A percentile compares a stretch with the other conserved stretches of the same genome.
These are phyloP conservation scores for Penicillium cataractarum DNA, from an alignment of 495 filamentous ascomycete genomes.

Conservation along the genomic window DNA sequence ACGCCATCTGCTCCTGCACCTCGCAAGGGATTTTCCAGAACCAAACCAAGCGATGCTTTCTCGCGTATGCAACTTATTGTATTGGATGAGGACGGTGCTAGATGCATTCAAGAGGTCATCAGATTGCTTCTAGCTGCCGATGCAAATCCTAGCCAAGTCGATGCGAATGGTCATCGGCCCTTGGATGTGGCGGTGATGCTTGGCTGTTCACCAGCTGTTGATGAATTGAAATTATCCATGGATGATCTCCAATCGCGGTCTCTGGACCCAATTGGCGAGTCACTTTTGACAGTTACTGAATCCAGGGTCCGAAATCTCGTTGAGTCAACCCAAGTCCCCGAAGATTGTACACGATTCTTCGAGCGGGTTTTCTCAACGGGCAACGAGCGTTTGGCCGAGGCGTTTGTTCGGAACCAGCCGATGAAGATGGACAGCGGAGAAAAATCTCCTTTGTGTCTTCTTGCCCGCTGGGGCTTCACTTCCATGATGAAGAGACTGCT, in stretches of 20 bases:
- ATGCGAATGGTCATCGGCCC: background rate
- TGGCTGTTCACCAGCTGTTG: background rate
- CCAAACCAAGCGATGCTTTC: too few relatives aligned
- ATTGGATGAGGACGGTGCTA: too few relatives aligned
- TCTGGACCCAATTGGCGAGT: background rate
- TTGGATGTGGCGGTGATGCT: background rate
- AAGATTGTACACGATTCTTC: background rate
- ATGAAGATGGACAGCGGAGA: background rate
- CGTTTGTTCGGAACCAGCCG: background rate
- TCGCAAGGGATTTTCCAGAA: too few relatives aligned
- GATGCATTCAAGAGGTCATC: too few relatives aligned
- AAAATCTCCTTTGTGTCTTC: background rate
- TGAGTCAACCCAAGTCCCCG: background rate
- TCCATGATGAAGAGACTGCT: background rate
- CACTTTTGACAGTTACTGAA: background rate
- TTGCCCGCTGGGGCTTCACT: background rate
- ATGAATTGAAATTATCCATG: background rate
- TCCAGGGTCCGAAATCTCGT: background rate
- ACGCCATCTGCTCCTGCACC: too few relatives aligned
- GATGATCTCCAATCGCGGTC: background rate
- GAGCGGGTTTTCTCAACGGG: background rate
- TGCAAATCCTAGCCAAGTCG: background rate
- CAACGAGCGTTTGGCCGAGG: background rate
- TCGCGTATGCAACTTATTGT: too few relatives aligned
- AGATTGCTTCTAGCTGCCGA: background rate